phyloP scores from a whole-genome alignment of 1,284 basidiomycete genomes.

The Ustilago esculenta region DNA sequence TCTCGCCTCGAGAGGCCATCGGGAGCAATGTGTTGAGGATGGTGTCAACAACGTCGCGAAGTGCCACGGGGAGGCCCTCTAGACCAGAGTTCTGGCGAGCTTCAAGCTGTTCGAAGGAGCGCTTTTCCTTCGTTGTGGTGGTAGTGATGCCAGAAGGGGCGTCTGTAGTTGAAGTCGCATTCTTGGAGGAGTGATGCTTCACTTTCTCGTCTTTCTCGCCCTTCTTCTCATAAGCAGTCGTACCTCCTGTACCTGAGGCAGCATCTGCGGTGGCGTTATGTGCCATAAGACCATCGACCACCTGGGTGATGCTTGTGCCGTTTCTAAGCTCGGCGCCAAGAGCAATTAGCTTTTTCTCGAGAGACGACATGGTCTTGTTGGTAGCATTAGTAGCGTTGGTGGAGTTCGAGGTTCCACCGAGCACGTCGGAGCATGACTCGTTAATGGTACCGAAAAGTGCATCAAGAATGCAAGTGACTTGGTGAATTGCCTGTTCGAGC shows the following conservation, averaged over 20 bases:
- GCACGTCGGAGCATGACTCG: constrained; percentile 26
- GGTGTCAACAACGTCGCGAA: constrained; percentile 49
- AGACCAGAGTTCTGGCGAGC: constrained; percentile 46
- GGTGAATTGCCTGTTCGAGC: constrained; percentile 43
- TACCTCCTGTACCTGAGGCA: too few relatives aligned
- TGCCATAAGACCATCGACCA: constrained; percentile 27
- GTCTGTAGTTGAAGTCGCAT: constrained; percentile 17
- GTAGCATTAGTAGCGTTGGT: constrained; percentile 31
- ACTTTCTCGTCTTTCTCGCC: constrained; percentile 23
- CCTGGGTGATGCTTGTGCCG: constrained; percentile 38
- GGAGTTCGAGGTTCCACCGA: constrained; percentile 25
- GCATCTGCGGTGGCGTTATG: constrained; percentile 9
- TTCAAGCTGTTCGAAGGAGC: constrained; percentile 19
- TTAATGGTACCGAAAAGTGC: constrained; percentile 45
- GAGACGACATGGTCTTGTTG: constrained; percentile 10
- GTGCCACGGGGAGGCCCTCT: constrained; percentile 38
- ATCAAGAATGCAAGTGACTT: constrained; percentile 51
- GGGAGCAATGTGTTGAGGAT: constrained; percentile 56
- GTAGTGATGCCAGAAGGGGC: background rate
- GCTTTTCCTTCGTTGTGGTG: constrained; percentile 12
- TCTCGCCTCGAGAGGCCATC: constrained; percentile 42
- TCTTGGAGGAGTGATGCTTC: constrained; percentile 15
- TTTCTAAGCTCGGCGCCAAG: constrained; percentile 33
- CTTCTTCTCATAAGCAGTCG: constrained; percentile 5
- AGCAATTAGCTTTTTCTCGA: constrained; percentile 30